Base-by-base conservation (phyloP, 495 filamentous ascomycete genomes). In the Xylaria venustula region DNA sequence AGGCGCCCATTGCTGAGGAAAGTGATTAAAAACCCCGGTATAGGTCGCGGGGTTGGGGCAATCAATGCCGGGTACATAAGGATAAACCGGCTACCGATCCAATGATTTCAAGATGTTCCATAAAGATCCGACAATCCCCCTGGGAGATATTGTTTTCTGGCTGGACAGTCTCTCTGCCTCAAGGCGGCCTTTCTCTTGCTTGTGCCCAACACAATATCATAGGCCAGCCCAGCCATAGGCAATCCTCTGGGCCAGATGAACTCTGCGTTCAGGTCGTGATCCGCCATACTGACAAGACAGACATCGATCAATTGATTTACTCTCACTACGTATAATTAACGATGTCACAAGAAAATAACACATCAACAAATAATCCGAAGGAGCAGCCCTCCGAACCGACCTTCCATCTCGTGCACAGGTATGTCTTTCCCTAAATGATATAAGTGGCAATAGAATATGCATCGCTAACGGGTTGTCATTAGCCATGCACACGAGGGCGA, bases 401-500 rank as follows among this genome's bases (percentile, higher is more conserved):
- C 25, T n/a, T 20, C 20, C 63, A 65, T 50, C 54, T 65, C 17
- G 63, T 58, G 17, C 58, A 60, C 30, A 65, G 63, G 63, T 63
- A 34, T 19, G 23, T 62, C 42, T 28, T 9, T 19, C 28, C 36
- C 30, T 37, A 7, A 3, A 12, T 36, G 7, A 12, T 14, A 20
- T n/a, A 19, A 8, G 12, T n/a, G 7, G 30, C 17, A n/a, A 2
- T 19, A 32, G 40, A 2, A 42, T 8, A n/a, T 17, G 53, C 45
- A 2, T 14, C 17, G 22, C 6, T 55, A 22, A 55, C 17, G 17
- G 40, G 7, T 28, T 5, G 62, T 34, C 58, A 68, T n/a, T 56
- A 85, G 82, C 60, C 84, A 86, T 71, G 84, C 83, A 17, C 81
- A 83, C 52, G 84, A 85, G 67, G 81, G 75, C 52, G 78, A 81